These are phyloP conservation scores for Xylaria nigripes DNA, from an alignment of 495 filamentous ascomycete species.

Conservation along the genomic window DNA sequence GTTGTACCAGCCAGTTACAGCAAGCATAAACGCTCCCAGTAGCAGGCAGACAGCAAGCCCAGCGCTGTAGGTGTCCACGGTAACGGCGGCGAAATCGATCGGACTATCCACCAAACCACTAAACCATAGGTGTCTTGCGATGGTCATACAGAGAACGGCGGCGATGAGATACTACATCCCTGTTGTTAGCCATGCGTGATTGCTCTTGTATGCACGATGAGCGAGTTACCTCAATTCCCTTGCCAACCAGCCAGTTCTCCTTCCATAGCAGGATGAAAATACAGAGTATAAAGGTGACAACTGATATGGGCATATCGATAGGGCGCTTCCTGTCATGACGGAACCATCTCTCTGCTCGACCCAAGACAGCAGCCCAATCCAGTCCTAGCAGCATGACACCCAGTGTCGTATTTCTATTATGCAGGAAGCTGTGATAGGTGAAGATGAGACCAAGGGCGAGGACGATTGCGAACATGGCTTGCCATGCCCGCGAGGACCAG, in stretches of 20 bases:
- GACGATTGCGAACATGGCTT: constrained; percentile 1
- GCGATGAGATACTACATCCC: constrained; percentile 3
- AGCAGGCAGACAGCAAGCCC: constrained; percentile 6
- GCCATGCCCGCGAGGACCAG: constrained; percentile 3
- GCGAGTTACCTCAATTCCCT: constrained; percentile 6
- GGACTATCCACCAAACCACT: constrained; percentile 4
- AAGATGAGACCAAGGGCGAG: constrained; percentile 9
- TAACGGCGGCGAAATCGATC: neutral
- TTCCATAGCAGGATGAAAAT: constrained; percentile 3
- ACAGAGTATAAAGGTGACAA: constrained; percentile 3
- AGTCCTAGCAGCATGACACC: constrained; percentile 6
- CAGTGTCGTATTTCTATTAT: constrained; percentile 11
- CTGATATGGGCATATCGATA: constrained; percentile 1
- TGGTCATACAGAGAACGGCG: neutral
- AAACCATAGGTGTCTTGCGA: constrained; percentile 2
- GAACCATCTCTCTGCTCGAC: constrained; percentile 5
- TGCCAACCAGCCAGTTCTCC: constrained; percentile 11
- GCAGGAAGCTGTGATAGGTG: constrained; percentile 12
- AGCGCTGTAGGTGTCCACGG: constrained; percentile 1
- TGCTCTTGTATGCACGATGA: neutral
- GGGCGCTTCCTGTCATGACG: neutral
- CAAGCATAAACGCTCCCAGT: constrained; percentile 1
- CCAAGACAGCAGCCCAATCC: constrained; percentile 1
- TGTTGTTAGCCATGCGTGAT: neutral
- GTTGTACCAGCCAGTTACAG: constrained; percentile 10